Conservation (phyloP, 805 yeast genomes). For the Dipodascus geniculatus region DNA sequence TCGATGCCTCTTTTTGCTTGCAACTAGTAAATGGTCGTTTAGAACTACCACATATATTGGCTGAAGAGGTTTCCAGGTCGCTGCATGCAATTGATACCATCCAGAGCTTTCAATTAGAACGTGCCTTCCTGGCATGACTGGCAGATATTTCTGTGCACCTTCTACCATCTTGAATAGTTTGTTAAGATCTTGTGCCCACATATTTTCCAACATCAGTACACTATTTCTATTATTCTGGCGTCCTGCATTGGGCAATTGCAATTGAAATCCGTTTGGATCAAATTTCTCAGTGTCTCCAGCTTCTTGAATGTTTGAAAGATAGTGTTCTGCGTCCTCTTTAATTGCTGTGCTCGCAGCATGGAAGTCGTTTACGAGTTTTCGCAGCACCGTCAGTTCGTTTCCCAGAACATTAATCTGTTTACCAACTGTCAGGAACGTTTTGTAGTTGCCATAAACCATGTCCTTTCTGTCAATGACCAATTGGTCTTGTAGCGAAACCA, state of each 20-base stretch:
- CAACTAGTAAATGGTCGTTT: slow-evolving; percentile 67
- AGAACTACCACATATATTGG: slow-evolving; percentile 66
- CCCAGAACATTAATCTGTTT: slow-evolving; percentile 53
- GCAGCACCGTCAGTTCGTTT: slow-evolving; percentile 47
- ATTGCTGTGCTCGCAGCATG: slow-evolving; percentile 48
- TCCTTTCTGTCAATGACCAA: slow-evolving; percentile 31
- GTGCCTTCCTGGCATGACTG: slow-evolving; percentile 70
- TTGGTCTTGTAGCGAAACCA: slow-evolving; percentile 36
- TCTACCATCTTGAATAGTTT: slow-evolving; percentile 72
- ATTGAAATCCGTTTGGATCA: slow-evolving; percentile 3
- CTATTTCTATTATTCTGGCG: slow-evolving; percentile 47
- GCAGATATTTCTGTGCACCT: slow-evolving; percentile 75
- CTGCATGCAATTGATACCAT: slow-evolving; percentile 79
- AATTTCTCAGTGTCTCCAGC: neutral
- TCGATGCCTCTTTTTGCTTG: slow-evolving; percentile 43
- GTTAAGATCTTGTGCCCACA: slow-evolving; percentile 69
- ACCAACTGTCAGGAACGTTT: slow-evolving; percentile 23
- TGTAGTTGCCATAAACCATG: slow-evolving; percentile 21
- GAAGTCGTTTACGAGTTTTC: slow-evolving; percentile 48
- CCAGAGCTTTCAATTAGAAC: slow-evolving; percentile 66
- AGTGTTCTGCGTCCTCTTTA: slow-evolving; percentile 47
- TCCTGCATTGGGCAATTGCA: neutral
- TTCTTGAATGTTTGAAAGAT: slow-evolving; percentile 25
- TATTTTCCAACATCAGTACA: slow-evolving; percentile 58
- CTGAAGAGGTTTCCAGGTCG: slow-evolving; percentile 70